Conservation (phyloP, 495 filamentous ascomycete species). For the Lasiosphaeria miniovina region DNA sequence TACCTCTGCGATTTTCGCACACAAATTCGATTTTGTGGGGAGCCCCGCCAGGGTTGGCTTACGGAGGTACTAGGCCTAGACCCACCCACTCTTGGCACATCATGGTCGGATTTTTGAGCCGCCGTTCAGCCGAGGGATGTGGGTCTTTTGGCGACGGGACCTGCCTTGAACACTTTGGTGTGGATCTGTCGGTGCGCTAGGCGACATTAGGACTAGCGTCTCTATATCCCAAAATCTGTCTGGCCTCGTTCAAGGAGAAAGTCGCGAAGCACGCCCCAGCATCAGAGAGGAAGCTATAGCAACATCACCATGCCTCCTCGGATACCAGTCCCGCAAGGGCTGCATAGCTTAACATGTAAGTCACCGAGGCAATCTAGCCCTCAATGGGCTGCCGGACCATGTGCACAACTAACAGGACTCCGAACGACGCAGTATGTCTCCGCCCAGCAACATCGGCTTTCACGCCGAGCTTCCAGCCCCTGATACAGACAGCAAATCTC, state of each 20-base stretch:
- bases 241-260: constrained; percentile 18
- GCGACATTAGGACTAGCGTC: constrained; percentile 10
- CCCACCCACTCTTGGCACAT: neutral
- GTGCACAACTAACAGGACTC: neutral
- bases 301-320: constrained; percentile 66
- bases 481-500: constrained; percentile 51
- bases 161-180: neutral
- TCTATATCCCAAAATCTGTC: constrained; percentile 31
- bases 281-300: neutral
- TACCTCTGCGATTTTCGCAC: constrained; percentile 34
- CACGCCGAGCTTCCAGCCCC: constrained; percentile 37
- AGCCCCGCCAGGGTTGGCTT: constrained; percentile 37
- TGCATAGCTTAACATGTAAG: constrained; percentile 62
- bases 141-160: neutral
- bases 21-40: constrained; percentile 38
- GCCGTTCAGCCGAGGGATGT: constrained; percentile 10
- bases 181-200: constrained; percentile 6
- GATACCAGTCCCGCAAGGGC: constrained; percentile 60
- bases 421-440: constrained; percentile 42
- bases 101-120: constrained; percentile 12
- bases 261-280: constrained; percentile 13
- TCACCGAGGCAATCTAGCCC: neutral
- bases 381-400: neutral
- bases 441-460: constrained; percentile 38
- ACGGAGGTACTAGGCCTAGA: neutral